A percentile compares a stretch with the other conserved stretches of the same genome.
phyloP scores from a whole-genome alignment of 331 rosid genomes.

The Cydonia oblonga region DNA sequence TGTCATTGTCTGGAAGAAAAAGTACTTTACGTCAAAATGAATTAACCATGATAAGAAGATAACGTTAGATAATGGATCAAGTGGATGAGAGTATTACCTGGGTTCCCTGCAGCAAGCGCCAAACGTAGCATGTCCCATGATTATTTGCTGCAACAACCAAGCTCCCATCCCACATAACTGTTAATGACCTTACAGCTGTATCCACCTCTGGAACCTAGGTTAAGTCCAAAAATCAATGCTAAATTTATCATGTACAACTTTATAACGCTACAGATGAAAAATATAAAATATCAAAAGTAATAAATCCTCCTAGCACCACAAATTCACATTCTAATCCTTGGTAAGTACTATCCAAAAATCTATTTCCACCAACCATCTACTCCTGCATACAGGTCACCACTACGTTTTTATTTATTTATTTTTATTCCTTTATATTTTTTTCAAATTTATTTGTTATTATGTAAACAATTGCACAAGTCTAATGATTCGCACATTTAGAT shows the following conservation, averaged over 20 bases:
- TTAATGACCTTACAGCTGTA: conserved; percentile 91
- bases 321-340: not conserved
- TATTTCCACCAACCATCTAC: not conserved
- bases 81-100: conserved; percentile 47
- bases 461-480: not conserved
- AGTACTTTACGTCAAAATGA: conserved; percentile 2
- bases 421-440: not conserved
- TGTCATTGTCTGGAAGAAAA: conserved; percentile 77
- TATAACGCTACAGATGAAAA: not conserved
- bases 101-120: conserved; percentile 91
- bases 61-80: not conserved
- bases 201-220: conserved; percentile 97
- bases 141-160: conserved; percentile 99
- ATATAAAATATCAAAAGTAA: not conserved
- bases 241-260: conserved; percentile 1
- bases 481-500: not conserved
- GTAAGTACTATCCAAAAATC: not conserved
- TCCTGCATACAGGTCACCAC: not conserved
- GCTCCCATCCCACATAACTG: conserved; percentile 99
- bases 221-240: conserved; percentile 16
- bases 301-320: not conserved
- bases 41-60: conserved; percentile 1
- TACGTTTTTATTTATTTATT: not conserved
- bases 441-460: too few species aligned
- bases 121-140: conserved; percentile 95